A percentile compares a stretch with the other conserved stretches of the same genome.
phyloP scores from a whole-genome alignment of 2,329 filamentous ascomycete species.

The Verticillium isaacii region DNA sequence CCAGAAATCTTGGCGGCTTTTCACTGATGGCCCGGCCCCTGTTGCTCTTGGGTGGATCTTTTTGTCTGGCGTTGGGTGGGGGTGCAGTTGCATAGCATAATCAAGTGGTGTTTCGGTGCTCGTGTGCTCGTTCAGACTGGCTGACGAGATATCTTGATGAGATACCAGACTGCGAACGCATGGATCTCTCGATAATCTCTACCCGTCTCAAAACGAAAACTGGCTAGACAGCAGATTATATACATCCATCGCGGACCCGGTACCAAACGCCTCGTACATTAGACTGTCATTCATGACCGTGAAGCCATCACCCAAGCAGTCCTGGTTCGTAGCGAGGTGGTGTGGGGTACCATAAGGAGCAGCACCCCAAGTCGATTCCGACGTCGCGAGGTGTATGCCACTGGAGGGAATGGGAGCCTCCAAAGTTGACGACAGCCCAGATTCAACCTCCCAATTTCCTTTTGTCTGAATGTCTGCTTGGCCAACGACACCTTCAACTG shows the following conservation, averaged over 20 bases:
- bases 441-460: too few species aligned
- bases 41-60: not conserved
- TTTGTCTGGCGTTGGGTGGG: not conserved
- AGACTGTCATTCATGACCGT: constrained; percentile 19
- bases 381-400: not conserved
- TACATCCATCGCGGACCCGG: constrained; percentile 16
- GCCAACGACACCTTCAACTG: not conserved
- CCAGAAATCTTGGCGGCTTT: too few species aligned
- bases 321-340: not conserved
- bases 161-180: not conserved
- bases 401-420: not conserved
- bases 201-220: not conserved
- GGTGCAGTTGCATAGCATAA: not conserved
- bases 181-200: not conserved
- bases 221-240: constrained; percentile 13
- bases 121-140: not conserved
- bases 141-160: not conserved
- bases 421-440: not conserved
- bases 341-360: not conserved
- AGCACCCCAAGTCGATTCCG: not conserved
- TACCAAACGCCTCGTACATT: constrained; percentile 23
- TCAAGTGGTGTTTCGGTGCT: not conserved
- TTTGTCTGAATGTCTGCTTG: not conserved
- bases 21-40: not conserved
- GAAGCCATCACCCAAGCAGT: constrained; percentile 12